Evolutionary conservation across 2,329 filamentous ascomycete genomes (phyloP), one percentile per base, ranked within the genome.

Genomic region (Xylariaceae sp.): DNA sequence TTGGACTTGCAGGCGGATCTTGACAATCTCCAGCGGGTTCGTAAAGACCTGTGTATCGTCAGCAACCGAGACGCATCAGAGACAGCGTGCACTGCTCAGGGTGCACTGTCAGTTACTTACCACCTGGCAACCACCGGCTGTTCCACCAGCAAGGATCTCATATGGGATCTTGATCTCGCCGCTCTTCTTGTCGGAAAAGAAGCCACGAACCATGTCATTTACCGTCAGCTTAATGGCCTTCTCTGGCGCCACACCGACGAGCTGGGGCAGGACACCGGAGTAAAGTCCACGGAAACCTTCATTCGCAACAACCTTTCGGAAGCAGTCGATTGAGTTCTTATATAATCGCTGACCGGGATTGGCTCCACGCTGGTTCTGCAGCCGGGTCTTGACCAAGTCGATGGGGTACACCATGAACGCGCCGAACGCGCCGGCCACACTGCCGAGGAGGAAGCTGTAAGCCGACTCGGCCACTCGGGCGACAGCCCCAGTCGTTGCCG

Each of bases 351-450:
- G 83, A 41, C 92, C 92, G 1, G 89, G 87, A 35, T 83, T 78
- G 4, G 78, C 78, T 36, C 79, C 81, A 51, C 92, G 80, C 71
- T 98, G 92, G 69, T 98, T 98, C 67, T 98, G 92, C 81, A 98
- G 85, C 45, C 92, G 82, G 1, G 92, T 98, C 77, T 98, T 98
- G 63, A 98, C 92, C 46, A 98, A 70, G 69, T 98, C 92, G 59
- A 98, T 97, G 16, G 92, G 92, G 63, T 98, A 98, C 38, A 98
- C 92, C 88, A 98, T 96, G 63, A 98, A 97, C 9, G 92, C 92
- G 61, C 92, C 92, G 60, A 98, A 98, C 8, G 92, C 92, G 65
- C 92, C 92, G 6, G 92, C 92, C 52, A 95, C 52, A 60, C 85
- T 88, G 43, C 92, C 92, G 5, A 98, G 78, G 3, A 70, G 80